These are phyloP conservation scores for Wolfiporia cocos DNA, from an alignment of 1,284 basidiomycete species.

Conservation along the genomic window DNA sequence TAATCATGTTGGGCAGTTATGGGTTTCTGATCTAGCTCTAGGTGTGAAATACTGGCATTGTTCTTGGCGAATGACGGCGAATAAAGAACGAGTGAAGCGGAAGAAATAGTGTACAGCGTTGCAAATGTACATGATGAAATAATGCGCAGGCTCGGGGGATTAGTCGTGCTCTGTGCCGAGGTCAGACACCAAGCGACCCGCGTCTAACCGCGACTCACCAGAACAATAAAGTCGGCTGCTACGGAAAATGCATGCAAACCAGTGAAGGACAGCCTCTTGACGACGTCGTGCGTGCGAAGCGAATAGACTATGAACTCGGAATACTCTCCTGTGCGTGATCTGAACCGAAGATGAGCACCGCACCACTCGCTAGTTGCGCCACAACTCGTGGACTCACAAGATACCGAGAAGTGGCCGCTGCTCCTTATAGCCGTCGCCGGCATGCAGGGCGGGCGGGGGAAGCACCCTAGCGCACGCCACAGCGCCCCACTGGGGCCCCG, in stretches of 20 bases:
- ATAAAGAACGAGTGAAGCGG: conserved; percentile 37
- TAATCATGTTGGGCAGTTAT: conserved; percentile 1
- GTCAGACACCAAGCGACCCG: background rate
- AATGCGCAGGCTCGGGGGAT: conserved; percentile 51
- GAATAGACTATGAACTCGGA: conserved; percentile 49
- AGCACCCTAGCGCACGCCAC: conserved; percentile 42
- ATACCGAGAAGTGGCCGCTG: conserved; percentile 50
- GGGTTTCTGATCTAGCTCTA: conserved; percentile 24
- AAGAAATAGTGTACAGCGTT: conserved; percentile 44
- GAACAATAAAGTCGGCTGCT: conserved; percentile 43
- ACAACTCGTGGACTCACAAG: conserved; percentile 42
- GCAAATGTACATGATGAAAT: conserved; percentile 49
- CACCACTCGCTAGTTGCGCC: no score
- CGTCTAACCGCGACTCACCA: conserved; percentile 39
- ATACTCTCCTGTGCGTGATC: conserved; percentile 15
- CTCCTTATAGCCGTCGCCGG: conserved; percentile 25
- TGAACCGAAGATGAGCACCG: no score
- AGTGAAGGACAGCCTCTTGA: conserved; percentile 41
- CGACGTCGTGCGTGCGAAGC: conserved; percentile 44
- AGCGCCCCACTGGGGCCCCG: conserved; percentile 28
- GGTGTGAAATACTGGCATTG: conserved; percentile 29
- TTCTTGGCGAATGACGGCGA: conserved; percentile 18
- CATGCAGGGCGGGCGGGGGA: conserved; percentile 24
- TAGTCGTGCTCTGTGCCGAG: conserved; percentile 43
- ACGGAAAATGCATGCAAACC: conserved; percentile 44